Base-by-base conservation (phyloP, 768 basidiomycete genomes). In the Russula sp. region DNA sequence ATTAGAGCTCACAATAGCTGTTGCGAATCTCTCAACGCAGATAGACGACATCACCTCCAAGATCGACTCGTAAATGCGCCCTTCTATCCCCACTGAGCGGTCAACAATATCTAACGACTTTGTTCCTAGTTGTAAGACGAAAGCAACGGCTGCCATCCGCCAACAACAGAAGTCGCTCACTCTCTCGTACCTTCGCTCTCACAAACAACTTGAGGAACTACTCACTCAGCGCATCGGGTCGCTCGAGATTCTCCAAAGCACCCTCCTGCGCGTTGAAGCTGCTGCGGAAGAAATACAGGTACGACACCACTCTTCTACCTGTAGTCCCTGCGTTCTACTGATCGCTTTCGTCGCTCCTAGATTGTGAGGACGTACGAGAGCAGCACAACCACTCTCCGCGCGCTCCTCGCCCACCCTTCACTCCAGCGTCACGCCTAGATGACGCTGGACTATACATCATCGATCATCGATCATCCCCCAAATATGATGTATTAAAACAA, bases 281-380 rank as follows among this genome's bases (percentile, higher is more conserved):
- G 91, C 94, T 18, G 90, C 90, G 34, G 88, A 87, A 3, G 90
- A 98, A 73, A 80, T 94, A 11, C 87, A 93, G 79, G 94, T 94
- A 71, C 48, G 20, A 10, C 18, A 61, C 50, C 49, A 22, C 44
- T 18, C 59, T 57, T 16, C 16, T 58, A 27, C 42, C 51, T 48
- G 35, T 49, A 45, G 1, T 45, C n/a, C 27, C 7, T 47, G 9
- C 14, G 37, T 4, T n/a, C n/a, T 34, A 32, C 47, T 54, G 16
- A 55, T 48, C 14, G 6, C 16, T 14, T 1, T 14, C n/a, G 7
- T 57, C 27, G 42, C 61, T 8, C 62, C 55, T 66, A 94, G 92
- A 89, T 97, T 55, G 85, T 98, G 84, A 83, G 82, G 67, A 83
- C 86, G 0, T 98, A 96, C 71, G 83, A 91, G 73, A 84, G 86